Conservation (phyloP, 495 filamentous ascomycete genomes). For the Penicillium bovifimosum region DNA sequence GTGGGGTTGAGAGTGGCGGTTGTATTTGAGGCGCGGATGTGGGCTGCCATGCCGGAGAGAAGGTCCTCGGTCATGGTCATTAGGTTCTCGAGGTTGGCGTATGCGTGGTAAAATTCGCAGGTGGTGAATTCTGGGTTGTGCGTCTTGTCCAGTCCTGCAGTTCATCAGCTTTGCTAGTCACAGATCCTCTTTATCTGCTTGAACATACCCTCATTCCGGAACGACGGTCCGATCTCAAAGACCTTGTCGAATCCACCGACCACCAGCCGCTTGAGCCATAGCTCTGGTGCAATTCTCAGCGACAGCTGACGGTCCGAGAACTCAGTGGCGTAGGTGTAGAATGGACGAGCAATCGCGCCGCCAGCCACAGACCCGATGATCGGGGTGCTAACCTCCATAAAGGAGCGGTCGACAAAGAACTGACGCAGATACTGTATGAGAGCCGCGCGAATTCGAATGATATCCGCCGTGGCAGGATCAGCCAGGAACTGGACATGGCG, state of each 20-base stretch:
- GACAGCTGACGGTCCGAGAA: conserved; percentile 63
- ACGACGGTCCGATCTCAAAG: conserved; percentile 90
- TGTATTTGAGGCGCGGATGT: conserved; percentile 46
- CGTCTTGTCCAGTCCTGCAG: conserved; percentile 67
- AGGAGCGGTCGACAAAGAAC: conserved; percentile 63
- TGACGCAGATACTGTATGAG: conserved; percentile 69
- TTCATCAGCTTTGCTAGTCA: not conserved
- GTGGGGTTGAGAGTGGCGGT: conserved; percentile 45
- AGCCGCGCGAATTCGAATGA: conserved; percentile 64
- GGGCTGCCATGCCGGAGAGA: conserved; percentile 51
- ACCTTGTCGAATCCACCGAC: conserved; percentile 84
- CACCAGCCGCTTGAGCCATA: conserved; percentile 90
- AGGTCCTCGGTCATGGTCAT: conserved; percentile 68
- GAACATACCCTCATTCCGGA: conserved; percentile 81
- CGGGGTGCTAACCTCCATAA: conserved; percentile 85
- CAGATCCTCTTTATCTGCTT: not conserved
- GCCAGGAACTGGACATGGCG: conserved; percentile 78
- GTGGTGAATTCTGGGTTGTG: conserved; percentile 97
- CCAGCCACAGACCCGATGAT: conserved; percentile 71
- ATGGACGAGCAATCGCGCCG: conserved; percentile 82
- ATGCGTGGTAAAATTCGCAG: conserved; percentile 93
- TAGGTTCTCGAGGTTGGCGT: conserved; percentile 70
- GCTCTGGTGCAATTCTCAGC: conserved; percentile 83
- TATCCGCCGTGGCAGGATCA: conserved; percentile 58
- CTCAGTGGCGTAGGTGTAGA: conserved; percentile 67